Evolutionary conservation across 495 filamentous ascomycete species (phyloP), one percentile per base, ranked within the genome.

Genomic region (Parathielavia appendiculata): DNA sequence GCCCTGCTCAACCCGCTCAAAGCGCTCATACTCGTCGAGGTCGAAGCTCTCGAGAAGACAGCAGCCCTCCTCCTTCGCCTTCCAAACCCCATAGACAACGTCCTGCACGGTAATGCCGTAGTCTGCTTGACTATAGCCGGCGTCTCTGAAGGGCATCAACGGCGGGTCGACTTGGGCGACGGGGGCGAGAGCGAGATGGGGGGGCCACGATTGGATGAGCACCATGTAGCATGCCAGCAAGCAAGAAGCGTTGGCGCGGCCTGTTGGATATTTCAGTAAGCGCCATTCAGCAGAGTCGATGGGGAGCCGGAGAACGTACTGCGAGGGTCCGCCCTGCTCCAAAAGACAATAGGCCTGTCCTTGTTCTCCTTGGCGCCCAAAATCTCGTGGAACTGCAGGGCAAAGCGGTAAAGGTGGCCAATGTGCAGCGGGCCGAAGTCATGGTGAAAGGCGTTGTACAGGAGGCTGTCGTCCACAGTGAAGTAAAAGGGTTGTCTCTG

Each of bases 351-450:
- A 7, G 88, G 83, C 48, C 89, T 80, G 22, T 89, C 86, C 73
- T 88, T 87, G 34, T 83, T 86, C 67, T 83, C 81, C 54, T 89
- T 87, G 38, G 92, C 90, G 1, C 89, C 93, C 13, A 99, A 77
- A 45, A 97, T 88, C 67, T 97, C 92, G 67, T 99, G 95, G 69
- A 99, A 89, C 44, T 90, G 82, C 34, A 97, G 84, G 1, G 95
- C 91, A 73, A 97, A 99, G 38, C 93, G 82, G 76, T 99, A 97
- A 30, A 97, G 76, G 66, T 99, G 93, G 5, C 95, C 93, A 53
- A 97, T 95, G 75, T 99, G 95, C 22, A 97, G 79, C 63, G 93
- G 93, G 59, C 93, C 93, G 71, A 99, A 99, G 72, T 99, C 93
- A 58, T 92, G 92, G 72, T 97, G 91, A 76, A 99, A 99, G 9